Evolutionary conservation across 768 basidiomycete genomes (phyloP), one percentile per base, ranked within the genome.

Genomic region (Sporobolomyces pararoseus): DNA sequence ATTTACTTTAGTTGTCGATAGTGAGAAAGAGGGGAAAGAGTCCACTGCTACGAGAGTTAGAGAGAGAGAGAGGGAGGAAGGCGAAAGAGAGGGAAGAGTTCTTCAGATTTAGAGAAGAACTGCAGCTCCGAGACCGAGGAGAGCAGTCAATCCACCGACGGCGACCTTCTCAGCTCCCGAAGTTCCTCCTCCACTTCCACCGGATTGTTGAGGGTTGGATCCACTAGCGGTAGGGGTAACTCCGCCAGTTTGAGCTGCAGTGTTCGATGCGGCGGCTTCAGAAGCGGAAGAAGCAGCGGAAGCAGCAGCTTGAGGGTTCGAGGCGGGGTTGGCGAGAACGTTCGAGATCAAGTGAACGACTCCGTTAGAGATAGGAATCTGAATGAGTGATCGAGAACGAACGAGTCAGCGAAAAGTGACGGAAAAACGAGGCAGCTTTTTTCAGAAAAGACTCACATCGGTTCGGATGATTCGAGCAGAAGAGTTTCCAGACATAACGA

Each of bases 281-380:
- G 54, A 50, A n/a, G 54, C 54, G 5, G 65, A 58, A 16, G 65
- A 50, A 32, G 55, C 65, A n/a, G 79, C 80, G 4, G 78, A 77
- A 13, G 64, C 64, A 32, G 80, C 80, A 16, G 80, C 80, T 1
- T 57, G 42, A 21, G 79, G 65, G 78, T 80, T 77, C 19, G 77
- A 75, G 1, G 23, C 65, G 47, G 78, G 50, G 77, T 81, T 81
- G 68, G 78, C 76, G 53, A 81, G 78, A 59, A 81, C 78, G 4
- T 58, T 50, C 74, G 78, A 78, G 67, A 81, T 80, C 50, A 80
- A 34, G 73, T 68, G 67, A 25, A 68, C 67, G 35, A 68, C 67
- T 19, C 67, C 67, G 61, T 68, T 68, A 25, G 25, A 39, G 47
- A 68, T 50, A 25, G 61, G 60, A 39, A 68, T 63, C 55, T 58